A percentile compares a stretch with the other conserved stretches of the same genome.
These are phyloP conservation scores for Epicoccum nigrum DNA, from an alignment of 2,329 filamentous ascomycete genomes.

Conservation along the genomic window DNA sequence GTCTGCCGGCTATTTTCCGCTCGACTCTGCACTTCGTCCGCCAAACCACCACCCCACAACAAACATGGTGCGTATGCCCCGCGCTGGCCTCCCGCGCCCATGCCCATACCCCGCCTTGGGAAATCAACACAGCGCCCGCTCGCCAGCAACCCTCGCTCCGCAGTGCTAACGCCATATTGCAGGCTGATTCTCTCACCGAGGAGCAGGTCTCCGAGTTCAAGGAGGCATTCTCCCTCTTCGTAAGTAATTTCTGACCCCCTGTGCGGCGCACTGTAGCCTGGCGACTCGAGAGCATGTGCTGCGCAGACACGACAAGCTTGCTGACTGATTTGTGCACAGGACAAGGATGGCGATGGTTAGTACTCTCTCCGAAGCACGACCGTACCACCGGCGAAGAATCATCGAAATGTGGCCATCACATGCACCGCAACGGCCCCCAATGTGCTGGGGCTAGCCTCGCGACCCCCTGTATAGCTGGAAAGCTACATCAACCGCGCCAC, in stretches of 20 bases:
- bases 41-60: slow-evolving; percentile 22
- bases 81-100: slow-evolving; percentile 28
- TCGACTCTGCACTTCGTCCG: not conserved
- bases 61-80: slow-evolving; percentile 48
- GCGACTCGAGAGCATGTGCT: slow-evolving; percentile 17
- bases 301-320: slow-evolving; percentile 12
- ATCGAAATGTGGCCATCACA: not conserved
- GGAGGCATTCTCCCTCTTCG: slow-evolving; percentile 99
- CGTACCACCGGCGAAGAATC: not conserved
- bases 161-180: slow-evolving; percentile 36
- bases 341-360: slow-evolving; percentile 65
- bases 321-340: slow-evolving; percentile 50
- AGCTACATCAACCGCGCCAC: slow-evolving; percentile 8
- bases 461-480: not conserved
- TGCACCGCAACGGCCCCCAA: slow-evolving; percentile 11
- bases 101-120: slow-evolving; percentile 47
- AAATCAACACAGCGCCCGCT: slow-evolving; percentile 38
- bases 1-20: slow-evolving; percentile 12
- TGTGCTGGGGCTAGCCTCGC: slow-evolving; percentile 3
- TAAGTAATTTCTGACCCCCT: slow-evolving; percentile 63
- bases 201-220: slow-evolving; percentile 99
- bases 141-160: slow-evolving; percentile 5
- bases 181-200: slow-evolving; percentile 99
- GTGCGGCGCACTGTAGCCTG: slow-evolving; percentile 32
- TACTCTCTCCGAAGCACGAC: slow-evolving; percentile 15